Evolutionary conservation across 305 asterid species (phyloP).

Genomic region (Fraxinus angustifolia): DNA sequence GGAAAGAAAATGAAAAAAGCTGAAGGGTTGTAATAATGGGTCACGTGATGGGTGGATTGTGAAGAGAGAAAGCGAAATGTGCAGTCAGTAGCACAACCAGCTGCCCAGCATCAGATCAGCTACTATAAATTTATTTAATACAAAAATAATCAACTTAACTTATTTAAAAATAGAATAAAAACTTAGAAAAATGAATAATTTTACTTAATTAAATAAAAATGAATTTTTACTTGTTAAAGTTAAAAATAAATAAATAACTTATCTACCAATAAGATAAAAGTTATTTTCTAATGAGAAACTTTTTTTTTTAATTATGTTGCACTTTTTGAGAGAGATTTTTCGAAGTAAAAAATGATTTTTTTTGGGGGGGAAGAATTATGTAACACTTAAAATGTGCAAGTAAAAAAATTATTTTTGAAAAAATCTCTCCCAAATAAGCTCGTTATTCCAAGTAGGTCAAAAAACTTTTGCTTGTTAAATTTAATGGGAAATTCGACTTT

Average conservation of each 20-base stretch:
- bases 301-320: no score
- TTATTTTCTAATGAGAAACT: not conserved
- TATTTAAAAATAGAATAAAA: not conserved
- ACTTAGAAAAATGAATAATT: not conserved
- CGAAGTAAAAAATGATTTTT: not conserved
- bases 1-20: constrained; percentile 17
- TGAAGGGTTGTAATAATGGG: constrained; percentile 39
- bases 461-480: not conserved
- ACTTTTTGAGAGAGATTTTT: not conserved
- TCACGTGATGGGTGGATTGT: constrained; percentile 72
- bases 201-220: no score
- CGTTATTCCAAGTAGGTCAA: not conserved
- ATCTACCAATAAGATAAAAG: not conserved
- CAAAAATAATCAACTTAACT: not conserved
- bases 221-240: not conserved
- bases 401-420: not conserved
- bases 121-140: not conserved
- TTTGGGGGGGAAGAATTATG: no score
- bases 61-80: constrained; percentile 65
- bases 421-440: not conserved
- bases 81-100: constrained; percentile 41
- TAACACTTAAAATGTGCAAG: not conserved
- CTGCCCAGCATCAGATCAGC: constrained; percentile 33
- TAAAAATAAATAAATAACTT: not conserved
- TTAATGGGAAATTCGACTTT: not conserved